A percentile compares a stretch with the other conserved stretches of the same genome.
These are phyloP conservation scores for Aspergillus phoenicis DNA, from an alignment of 2,329 filamentous ascomycete species.

Conservation along the genomic window DNA sequence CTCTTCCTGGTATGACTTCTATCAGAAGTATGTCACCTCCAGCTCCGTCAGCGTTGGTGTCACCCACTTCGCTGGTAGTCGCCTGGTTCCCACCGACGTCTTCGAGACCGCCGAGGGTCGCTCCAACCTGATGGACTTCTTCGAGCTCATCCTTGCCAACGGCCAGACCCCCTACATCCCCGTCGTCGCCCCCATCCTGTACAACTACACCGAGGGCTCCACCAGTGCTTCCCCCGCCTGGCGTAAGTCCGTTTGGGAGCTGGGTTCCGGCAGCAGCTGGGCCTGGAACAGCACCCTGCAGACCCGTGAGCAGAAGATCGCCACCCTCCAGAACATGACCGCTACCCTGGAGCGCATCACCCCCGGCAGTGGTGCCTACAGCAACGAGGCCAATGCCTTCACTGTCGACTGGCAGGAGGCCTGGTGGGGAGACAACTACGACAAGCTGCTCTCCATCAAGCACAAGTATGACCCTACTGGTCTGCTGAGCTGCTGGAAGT, in stretches of 20 bases:
- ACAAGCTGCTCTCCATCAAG: constrained; percentile 21
- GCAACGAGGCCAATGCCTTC: constrained; percentile 25
- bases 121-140: constrained; percentile 18
- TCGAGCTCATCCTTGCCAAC: constrained; percentile 9
- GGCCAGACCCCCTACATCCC: constrained; percentile 21
- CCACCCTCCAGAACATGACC: constrained; percentile 16
- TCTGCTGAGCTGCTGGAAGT: constrained; percentile 24
- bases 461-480: constrained; percentile 23
- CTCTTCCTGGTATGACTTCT: constrained; percentile 23
- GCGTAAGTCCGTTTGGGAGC: constrained; percentile 22
- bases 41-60: constrained; percentile 22
- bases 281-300: constrained; percentile 23
- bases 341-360: constrained; percentile 19
- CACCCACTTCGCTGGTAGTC: constrained; percentile 21
- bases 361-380: constrained; percentile 23
- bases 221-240: constrained; percentile 24
- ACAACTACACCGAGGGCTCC: constrained; percentile 21
- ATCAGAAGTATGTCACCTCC: constrained; percentile 21
- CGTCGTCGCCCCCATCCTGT: constrained; percentile 20
- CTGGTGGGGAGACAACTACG: constrained; percentile 27
- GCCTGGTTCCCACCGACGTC: constrained; percentile 22
- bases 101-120: constrained; percentile 20
- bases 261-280: constrained; percentile 17
- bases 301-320: constrained; percentile 14
- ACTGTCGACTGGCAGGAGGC: constrained; percentile 21